phyloP scores from a whole-genome alignment of 2,329 filamentous ascomycete species.

The Monosporascus sp. region DNA sequence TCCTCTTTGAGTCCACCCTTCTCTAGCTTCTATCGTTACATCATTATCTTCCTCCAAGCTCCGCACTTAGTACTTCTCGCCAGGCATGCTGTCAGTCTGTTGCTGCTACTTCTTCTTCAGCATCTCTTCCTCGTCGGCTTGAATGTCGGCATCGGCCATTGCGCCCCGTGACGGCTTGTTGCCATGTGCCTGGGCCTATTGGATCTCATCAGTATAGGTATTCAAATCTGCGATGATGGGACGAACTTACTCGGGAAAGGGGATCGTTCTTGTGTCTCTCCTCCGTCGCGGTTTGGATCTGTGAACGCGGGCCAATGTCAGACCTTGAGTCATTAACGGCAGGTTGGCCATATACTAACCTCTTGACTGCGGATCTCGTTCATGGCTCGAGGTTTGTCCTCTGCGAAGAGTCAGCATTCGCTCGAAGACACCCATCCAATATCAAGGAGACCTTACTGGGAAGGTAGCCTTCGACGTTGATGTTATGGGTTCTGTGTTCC shows the following conservation, averaged over 20 bases:
- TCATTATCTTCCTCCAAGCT: no score
- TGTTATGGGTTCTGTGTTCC: conserved; percentile 16
- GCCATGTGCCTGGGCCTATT: conserved; percentile 20
- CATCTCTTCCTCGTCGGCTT: conserved; percentile 20
- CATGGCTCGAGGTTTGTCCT: conserved; percentile 17
- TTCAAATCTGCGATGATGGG: neutral
- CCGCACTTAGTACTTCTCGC: conserved; percentile 10
- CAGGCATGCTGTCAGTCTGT: conserved; percentile 16
- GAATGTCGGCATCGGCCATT: conserved; percentile 19
- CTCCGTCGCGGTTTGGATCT: conserved; percentile 14
- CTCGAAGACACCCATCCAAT: neutral
- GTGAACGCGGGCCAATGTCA: neutral
- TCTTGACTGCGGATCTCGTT: conserved; percentile 18
- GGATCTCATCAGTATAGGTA: neutral
- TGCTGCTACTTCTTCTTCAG: conserved; percentile 17
- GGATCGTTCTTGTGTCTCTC: conserved; percentile 22
- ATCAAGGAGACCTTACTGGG: conserved; percentile 11
- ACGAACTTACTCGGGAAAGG: conserved; percentile 14
- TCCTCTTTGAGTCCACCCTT: no score
- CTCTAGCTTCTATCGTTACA: no score
- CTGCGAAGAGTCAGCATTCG: conserved; percentile 5
- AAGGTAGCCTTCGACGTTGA: conserved; percentile 18
- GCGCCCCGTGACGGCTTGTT: conserved; percentile 21
- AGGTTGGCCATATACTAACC: conserved; percentile 7
- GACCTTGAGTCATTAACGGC: neutral